These are phyloP conservation scores for Coix lacrymajobi DNA, from an alignment of 176 grass and related monocot genomes.

Conservation along the genomic window DNA sequence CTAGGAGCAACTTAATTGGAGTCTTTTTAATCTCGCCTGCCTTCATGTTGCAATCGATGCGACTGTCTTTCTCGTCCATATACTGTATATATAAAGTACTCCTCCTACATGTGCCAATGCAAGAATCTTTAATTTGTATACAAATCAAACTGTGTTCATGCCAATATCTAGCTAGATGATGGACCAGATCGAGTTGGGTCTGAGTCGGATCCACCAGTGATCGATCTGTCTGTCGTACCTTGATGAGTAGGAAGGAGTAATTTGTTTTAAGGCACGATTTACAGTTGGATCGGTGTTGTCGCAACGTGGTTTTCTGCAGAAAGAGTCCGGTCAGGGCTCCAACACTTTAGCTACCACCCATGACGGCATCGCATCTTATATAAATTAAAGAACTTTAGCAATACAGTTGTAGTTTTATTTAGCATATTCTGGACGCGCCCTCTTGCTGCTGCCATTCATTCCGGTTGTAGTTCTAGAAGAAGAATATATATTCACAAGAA, in stretches of 20 bases:
- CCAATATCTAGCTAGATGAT: slow-evolving; percentile 12
- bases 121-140: slow-evolving; percentile 1
- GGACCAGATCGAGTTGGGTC: slow-evolving; percentile 32
- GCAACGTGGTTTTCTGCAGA: slow-evolving; percentile 5
- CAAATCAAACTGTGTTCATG: slow-evolving; percentile 1
- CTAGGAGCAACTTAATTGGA: slow-evolving; percentile 1
- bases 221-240: not conserved
- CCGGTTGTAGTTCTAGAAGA: not conserved
- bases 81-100: slow-evolving; percentile 19
- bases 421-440: not conserved
- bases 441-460: not conserved
- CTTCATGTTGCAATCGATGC: slow-evolving; percentile 2
- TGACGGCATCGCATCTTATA: not conserved
- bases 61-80: slow-evolving; percentile 7
- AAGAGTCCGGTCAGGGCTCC: not conserved
- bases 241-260: not conserved
- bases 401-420: not conserved
- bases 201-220: slow-evolving; percentile 37
- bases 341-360: not conserved
- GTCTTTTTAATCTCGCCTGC: not conserved
- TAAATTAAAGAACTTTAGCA: not conserved
- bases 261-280: slow-evolving; percentile 16
- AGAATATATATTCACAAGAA: not conserved
- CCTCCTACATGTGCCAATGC: not conserved
- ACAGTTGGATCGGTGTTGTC: slow-evolving; percentile 9